These are phyloP conservation scores for Rhododendron ovatum DNA, from an alignment of 148 eudicot species.

Conservation along the genomic window DNA sequence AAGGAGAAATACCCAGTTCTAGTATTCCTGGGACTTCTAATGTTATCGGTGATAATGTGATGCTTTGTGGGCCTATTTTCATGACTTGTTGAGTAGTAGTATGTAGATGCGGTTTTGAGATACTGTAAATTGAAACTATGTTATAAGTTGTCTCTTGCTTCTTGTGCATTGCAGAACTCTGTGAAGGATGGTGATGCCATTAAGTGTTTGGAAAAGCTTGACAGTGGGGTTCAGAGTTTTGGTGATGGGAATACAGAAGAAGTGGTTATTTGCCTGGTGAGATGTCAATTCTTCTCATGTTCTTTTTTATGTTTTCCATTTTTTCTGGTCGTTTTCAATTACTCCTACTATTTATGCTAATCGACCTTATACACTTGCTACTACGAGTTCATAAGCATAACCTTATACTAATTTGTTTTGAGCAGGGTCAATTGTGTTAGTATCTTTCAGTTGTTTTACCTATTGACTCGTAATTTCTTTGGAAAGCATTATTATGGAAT, in stretches of 20 bases:
- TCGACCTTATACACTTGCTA: background rate
- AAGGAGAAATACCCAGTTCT: background rate
- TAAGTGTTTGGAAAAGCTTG: background rate
- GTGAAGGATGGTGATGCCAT: background rate
- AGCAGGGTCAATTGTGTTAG: background rate
- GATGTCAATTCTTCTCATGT: background rate
- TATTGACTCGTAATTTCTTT: background rate
- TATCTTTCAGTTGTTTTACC: background rate
- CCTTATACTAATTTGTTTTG: background rate
- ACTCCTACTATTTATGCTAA: background rate
- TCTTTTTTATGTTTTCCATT: background rate
- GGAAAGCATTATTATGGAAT: background rate
- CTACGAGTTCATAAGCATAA: background rate
- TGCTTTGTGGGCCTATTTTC: conserved; percentile 16
- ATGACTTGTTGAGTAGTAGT: background rate
- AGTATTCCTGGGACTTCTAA: background rate
- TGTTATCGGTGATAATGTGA: background rate
- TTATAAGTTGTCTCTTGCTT: background rate
- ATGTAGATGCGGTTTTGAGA: background rate
- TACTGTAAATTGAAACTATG: too few relatives aligned
- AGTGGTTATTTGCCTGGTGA: conserved; percentile 17
- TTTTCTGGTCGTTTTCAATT: background rate
- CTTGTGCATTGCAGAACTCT: conserved; percentile 9
- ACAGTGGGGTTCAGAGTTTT: background rate
- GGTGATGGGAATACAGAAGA: conserved; percentile 3